Evolutionary conservation across 2,329 filamentous ascomycete species (phyloP), one percentile per base, ranked within the genome.

Genomic region (Botrytis squamosa): DNA sequence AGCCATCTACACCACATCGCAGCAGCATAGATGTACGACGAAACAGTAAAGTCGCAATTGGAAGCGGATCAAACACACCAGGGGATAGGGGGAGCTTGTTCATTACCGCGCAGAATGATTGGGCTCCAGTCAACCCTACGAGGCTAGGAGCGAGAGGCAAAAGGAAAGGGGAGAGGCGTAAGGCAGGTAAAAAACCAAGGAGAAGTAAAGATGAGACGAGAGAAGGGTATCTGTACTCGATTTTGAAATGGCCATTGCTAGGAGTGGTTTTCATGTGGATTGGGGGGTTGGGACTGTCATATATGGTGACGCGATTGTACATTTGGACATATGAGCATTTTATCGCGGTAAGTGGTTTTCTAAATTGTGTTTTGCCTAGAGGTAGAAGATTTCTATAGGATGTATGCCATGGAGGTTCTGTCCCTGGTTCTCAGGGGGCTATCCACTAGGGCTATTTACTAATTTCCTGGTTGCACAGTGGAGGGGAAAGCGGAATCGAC

Each of bases 51-150:
- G 70, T n/a, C 38, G 29, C 72, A n/a, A 25, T 73, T 33, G 67
- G 52, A 66, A 77, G 55, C 72, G 70, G 62, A 44, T 74, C 20
- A 67, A 72, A 72, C 49, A 67, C 68, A 46, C 59, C 59, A 1
- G 70, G 62, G 71, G 77, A 59, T 70, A 70, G 59, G 62, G 74
- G 42, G 67, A 77, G 76, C 59, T 66, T 81, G 42, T 94, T 95
- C 81, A 93, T 98, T 79, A 93, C 93, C 5, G 95, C 96, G 59
- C 90, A 97, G 80, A 97, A 97, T 82, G 96, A 99, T 85, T 99
- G 96, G 96, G 91, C 93, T 25, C 96, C 96, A 0, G 89, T 98
- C 20, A 91, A 92, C 78, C 78, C 85, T 42, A 75, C 68, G 44
- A 75, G 68, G 38, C 25, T 67, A 55, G 70, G 71, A 74, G 44